Conservation (phyloP, 2,329 filamentous ascomycete genomes). For the Cercospora berteroae region DNA sequence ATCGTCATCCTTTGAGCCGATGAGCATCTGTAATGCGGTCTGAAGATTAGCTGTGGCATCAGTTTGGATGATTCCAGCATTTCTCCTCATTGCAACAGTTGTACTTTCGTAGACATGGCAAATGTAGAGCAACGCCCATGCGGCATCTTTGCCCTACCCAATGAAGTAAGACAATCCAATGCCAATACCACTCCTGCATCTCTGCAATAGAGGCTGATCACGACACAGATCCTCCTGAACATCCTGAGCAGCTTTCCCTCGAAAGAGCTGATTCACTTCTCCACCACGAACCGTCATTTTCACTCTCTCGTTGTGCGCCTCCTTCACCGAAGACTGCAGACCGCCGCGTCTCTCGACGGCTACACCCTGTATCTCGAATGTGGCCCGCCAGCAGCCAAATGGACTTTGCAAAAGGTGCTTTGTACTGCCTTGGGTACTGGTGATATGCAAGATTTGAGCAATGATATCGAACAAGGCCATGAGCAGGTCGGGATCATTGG, state of each 20-base stretch:
- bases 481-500: conserved; percentile 44
- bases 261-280: conserved; percentile 51
- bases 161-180: conserved; percentile 31
- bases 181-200: not conserved
- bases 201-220: conserved; percentile 14
- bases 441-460: conserved; percentile 48
- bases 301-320: conserved; percentile 62
- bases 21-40: conserved; percentile 2
- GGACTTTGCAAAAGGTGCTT: conserved; percentile 66
- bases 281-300: conserved; percentile 61
- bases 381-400: conserved; percentile 68
- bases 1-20: conserved; percentile 7
- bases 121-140: conserved; percentile 13
- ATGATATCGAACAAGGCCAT: conserved; percentile 39
- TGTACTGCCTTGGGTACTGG: conserved; percentile 67
- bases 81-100: not conserved
- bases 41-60: not conserved
- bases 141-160: conserved; percentile 35
- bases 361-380: conserved; percentile 74
- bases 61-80: not conserved
- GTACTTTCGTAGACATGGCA: conserved; percentile 8
- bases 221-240: conserved; percentile 43
- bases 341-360: conserved; percentile 56
- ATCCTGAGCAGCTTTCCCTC: conserved; percentile 45
- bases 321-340: conserved; percentile 62